Evolutionary conservation across 78 protist species (phyloP).

Genomic region (Planoprotostelium fungivorum): DNA sequence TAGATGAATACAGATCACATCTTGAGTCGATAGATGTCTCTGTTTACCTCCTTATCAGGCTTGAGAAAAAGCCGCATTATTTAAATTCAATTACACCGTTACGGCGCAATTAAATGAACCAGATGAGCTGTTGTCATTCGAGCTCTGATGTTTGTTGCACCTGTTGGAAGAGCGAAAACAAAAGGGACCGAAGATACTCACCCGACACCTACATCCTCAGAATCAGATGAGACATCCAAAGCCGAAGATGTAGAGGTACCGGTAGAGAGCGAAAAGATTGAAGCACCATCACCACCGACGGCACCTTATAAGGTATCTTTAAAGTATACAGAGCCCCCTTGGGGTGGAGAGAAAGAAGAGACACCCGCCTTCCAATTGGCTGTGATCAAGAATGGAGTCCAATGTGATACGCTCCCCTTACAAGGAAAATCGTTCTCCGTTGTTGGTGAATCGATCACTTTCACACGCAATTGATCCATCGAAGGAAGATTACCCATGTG

Average conservation of each 20-base stretch:
- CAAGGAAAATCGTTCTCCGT: slow-evolving; percentile 12
- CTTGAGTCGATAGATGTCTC: too few species aligned
- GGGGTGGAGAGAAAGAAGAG: slow-evolving; percentile 15
- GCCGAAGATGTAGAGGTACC: not conserved
- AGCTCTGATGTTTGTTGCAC: not conserved
- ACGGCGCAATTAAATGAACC: too few species aligned
- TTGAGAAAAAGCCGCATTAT: too few species aligned
- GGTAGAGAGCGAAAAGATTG: not conserved
- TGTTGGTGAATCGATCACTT: too few species aligned
- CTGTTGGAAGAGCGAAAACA: not conserved
- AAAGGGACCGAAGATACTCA: not conserved
- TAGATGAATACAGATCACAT: too few species aligned
- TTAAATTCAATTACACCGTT: too few species aligned
- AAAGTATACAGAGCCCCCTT: slow-evolving; percentile 43
- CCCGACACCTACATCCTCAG: not conserved
- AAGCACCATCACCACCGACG: not conserved
- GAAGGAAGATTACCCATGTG: slow-evolving; percentile 40
- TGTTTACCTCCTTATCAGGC: too few species aligned
- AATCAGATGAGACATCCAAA: not conserved
- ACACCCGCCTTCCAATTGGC: slow-evolving; percentile 9
- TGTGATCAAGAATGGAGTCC: slow-evolving; percentile 37
- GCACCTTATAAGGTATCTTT: slow-evolving; percentile 7
- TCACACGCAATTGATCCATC: too few species aligned
- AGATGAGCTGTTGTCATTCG: too few species aligned
- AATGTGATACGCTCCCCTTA: slow-evolving; percentile 17